Base-by-base conservation (phyloP, 2,329 filamentous ascomycete species). In the Thermoascus crustaceus region DNA sequence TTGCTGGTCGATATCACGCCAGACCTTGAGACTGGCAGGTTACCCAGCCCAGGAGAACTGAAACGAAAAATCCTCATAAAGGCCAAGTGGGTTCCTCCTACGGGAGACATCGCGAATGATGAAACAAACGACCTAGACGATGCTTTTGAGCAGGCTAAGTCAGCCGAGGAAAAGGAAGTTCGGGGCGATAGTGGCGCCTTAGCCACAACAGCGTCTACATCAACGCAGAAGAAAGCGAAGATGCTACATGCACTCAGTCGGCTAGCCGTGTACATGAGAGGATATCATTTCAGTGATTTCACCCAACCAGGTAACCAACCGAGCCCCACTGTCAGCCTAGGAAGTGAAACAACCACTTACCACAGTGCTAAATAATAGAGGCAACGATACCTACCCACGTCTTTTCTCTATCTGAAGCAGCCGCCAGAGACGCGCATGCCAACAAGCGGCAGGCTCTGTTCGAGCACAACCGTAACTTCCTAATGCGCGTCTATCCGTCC, bases 401-500 rank as follows among this genome's bases (percentile, higher is more conserved):
- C 23, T 82, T 80, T 55, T 78, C 76, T 0, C 59, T 82, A 11
- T 78, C 76, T 1, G 78, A 81, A 45, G 71, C 66, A 32, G 71
- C 73, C 22, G 63, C 78, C 47, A 78, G 87, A 48, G 86, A 86
- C 50, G 69, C 78, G 5, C 73, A 79, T 37, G 44, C 50, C 10
- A 60, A 57, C 41, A 64, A 77, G 36, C 64, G 66, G 10, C 58
- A 72, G n/a, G 69, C 67, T 2, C 69, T 95, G 5, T 88, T 94
- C 55, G 68, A 78, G 21, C 88, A 95, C 65, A 95, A 95, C 60
- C 75, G 76, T 36, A 67, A 78, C 47, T 89, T 76, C 52, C 68
- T 95, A 49, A 87, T 95, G 83, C 78, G 89, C 11, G 82, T 85
- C 0, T 95, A 94, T 50, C 89, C 88, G 0, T 86, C 83, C 22